Conservation (phyloP, 2,329 filamentous ascomycete genomes). For the Clathrospora elynae region DNA sequence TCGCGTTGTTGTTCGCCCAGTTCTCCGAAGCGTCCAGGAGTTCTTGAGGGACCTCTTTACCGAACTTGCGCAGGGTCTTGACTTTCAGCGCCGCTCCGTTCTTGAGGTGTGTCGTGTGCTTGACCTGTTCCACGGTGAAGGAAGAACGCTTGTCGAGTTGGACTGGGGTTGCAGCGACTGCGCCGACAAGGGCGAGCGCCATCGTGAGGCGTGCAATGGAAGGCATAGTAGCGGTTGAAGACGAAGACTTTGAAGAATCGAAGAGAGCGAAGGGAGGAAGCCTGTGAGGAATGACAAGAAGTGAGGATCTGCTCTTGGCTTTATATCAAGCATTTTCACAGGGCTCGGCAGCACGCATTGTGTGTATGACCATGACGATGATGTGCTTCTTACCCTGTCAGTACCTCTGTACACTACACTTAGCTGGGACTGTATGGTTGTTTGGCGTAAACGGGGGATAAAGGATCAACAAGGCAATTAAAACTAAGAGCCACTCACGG, state of each 20-base stretch:
- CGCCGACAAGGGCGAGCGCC: constrained; percentile 37
- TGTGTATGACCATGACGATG: constrained; percentile 11
- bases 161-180: constrained; percentile 38
- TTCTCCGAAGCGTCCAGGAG: constrained; percentile 42
- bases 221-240: constrained; percentile 37
- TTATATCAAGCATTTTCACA: constrained; percentile 34
- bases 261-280: constrained; percentile 10
- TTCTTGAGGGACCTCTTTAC: constrained; percentile 36
- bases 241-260: constrained; percentile 18
- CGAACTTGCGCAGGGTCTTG: constrained; percentile 50
- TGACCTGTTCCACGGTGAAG: constrained; percentile 42
- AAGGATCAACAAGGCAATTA: constrained; percentile 36
- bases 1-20: constrained; percentile 25
- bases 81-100: constrained; percentile 47
- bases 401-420: constrained; percentile 11
- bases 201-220: constrained; percentile 40
- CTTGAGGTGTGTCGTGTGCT: constrained; percentile 39
- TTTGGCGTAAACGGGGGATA: constrained; percentile 15
- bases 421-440: constrained; percentile 10
- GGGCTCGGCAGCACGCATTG: constrained; percentile 16
- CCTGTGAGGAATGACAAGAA: constrained; percentile 23
- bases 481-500: constrained; percentile 27
- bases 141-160: constrained; percentile 34
- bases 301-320: constrained; percentile 25
- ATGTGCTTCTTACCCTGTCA: constrained; percentile 14